phyloP scores from a whole-genome alignment of 441 rosid genomes.

The Pelargonium citronellum region DNA sequence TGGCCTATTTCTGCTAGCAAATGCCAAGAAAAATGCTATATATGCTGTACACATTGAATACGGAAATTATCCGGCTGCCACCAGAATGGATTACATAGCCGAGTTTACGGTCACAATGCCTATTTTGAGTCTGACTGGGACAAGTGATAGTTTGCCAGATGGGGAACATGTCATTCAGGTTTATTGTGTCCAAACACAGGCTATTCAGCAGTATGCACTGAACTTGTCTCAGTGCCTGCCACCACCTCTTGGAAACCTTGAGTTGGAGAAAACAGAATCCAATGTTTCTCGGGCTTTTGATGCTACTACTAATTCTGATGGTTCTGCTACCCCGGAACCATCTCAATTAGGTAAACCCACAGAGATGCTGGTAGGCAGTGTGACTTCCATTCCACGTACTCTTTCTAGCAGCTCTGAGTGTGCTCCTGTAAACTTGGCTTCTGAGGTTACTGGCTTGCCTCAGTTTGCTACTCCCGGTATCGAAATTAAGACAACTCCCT shows the following conservation, averaged over 20 bases:
- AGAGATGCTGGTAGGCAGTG: constrained; percentile 28
- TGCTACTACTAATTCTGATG: constrained; percentile 25
- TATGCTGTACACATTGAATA: constrained; percentile 80
- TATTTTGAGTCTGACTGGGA: constrained; percentile 57
- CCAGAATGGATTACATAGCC: constrained; percentile 77
- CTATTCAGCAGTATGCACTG: constrained; percentile 52
- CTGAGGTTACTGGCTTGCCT: constrained; percentile 34
- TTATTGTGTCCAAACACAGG: constrained; percentile 50
- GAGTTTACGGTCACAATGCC: constrained; percentile 90
- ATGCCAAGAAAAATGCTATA: constrained; percentile 84
- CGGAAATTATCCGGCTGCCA: constrained; percentile 64
- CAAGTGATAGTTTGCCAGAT: constrained; percentile 42
- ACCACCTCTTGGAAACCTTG: constrained; percentile 35
- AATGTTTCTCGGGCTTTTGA: constrained; percentile 27
- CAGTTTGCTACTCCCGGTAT: constrained; percentile 29
- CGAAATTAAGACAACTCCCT: constrained; percentile 35
- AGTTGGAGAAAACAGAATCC: constrained; percentile 38
- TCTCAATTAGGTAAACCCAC: constrained; percentile 32
- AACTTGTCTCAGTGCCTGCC: constrained; percentile 48
- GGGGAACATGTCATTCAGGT: constrained; percentile 49
- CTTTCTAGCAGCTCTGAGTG: constrained; percentile 31
- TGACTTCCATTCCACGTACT: constrained; percentile 21
- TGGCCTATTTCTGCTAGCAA: constrained; percentile 70
- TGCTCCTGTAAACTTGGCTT: constrained; percentile 34
- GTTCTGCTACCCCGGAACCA: constrained; percentile 31